phyloP scores from a whole-genome alignment of 331 rosid genomes.

The Acacia pycnantha region DNA sequence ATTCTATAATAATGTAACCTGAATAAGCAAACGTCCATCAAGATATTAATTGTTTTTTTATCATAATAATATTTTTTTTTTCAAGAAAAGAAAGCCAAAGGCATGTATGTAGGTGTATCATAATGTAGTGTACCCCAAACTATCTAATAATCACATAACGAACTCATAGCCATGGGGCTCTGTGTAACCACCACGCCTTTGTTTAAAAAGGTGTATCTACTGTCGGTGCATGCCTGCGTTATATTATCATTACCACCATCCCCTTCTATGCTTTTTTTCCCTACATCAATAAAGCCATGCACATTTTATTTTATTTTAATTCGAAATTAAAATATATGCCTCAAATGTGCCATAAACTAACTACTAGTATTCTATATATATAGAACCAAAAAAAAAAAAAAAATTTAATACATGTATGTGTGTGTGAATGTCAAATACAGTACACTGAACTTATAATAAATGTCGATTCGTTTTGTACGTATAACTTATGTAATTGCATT shows the following conservation, averaged over 20 bases:
- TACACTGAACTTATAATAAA: too few relatives aligned
- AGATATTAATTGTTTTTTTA: background rate
- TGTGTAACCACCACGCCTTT: slow-evolving; percentile 24
- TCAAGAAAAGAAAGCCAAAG: background rate
- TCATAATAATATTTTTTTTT: too few relatives aligned
- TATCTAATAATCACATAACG: slow-evolving; percentile 7
- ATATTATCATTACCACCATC: background rate
- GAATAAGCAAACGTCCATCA: background rate
- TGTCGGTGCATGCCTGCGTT: slow-evolving; percentile 38
- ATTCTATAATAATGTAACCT: background rate
- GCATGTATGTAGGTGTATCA: background rate
- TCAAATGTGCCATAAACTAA: too few relatives aligned
- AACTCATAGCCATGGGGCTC: slow-evolving; percentile 20
- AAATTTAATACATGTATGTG: too few relatives aligned
- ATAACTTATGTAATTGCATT: too few relatives aligned
- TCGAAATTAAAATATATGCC: too few relatives aligned
- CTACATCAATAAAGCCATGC: background rate
- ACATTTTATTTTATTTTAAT: background rate
- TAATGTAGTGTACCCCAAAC: background rate
- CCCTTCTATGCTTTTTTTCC: background rate
- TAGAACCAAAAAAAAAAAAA: too few relatives aligned
- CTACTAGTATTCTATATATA: too few relatives aligned
- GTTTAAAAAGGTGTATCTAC: background rate
- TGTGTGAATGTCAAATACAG: too few relatives aligned
- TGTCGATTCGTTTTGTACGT: too few relatives aligned